Conservation (phyloP, 495 filamentous ascomycete species). For the Neurospora sp. region DNA sequence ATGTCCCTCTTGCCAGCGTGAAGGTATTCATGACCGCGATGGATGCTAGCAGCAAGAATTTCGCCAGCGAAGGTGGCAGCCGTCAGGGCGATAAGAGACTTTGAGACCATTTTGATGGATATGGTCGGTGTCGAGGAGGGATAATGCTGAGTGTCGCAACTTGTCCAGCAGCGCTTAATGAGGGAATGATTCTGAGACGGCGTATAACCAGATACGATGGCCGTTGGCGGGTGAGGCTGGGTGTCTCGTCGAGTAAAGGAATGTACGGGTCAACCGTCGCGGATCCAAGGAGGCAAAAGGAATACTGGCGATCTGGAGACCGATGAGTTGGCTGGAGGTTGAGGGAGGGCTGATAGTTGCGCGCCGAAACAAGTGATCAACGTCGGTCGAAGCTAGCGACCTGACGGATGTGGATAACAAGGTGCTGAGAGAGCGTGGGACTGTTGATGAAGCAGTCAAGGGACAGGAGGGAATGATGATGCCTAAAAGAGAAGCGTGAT, state of each 20-base stretch:
- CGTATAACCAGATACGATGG: conserved; percentile 7
- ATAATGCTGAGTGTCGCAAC: background rate
- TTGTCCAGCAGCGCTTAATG: background rate
- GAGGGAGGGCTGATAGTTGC: conserved; percentile 15
- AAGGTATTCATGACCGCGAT: conserved; percentile 14
- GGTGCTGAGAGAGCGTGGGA: conserved; percentile 1
- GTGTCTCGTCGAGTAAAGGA: conserved; percentile 1
- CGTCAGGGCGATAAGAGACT: conserved; percentile 16
- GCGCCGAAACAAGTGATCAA: conserved; percentile 2
- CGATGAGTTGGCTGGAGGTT: conserved; percentile 5
- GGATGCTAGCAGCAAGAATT: conserved; percentile 13
- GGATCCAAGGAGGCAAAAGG: conserved; percentile 28
- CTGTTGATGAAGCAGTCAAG: background rate
- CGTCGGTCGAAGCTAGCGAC: conserved; percentile 33
- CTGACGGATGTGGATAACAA: conserved; percentile 11
- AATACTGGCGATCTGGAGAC: conserved; percentile 22
- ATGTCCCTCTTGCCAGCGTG: conserved; percentile 19
- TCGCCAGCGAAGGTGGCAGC: conserved; percentile 20
- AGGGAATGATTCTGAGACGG: background rate
- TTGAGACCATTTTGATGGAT: conserved; percentile 18
- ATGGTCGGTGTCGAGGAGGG: background rate
- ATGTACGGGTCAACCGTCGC: conserved; percentile 7
- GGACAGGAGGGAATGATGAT: conserved; percentile 4
- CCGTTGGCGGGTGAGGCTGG: background rate
- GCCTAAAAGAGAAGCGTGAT: background rate